These are phyloP conservation scores for Trametes cingulata DNA, from an alignment of 768 basidiomycete genomes.

Conservation along the genomic window DNA sequence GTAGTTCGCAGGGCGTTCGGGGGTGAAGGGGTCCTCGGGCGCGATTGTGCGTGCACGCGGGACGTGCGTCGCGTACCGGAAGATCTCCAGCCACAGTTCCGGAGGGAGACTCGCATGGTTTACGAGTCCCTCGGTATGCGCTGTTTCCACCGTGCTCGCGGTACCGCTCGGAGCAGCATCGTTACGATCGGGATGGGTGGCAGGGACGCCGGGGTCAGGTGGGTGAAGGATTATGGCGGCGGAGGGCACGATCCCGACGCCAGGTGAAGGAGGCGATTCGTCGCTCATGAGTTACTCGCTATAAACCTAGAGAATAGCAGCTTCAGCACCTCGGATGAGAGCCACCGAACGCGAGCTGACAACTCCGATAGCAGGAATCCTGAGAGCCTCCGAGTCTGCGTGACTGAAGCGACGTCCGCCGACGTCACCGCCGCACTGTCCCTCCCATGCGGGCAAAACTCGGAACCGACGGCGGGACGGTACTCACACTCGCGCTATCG, in stretches of 20 bases:
- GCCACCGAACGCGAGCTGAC: neutral
- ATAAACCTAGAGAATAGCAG: neutral
- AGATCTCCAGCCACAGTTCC: conserved; percentile 58
- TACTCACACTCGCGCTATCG: neutral
- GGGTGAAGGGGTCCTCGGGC: conserved; percentile 48
- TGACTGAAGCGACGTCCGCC: neutral
- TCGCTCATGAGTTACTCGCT: conserved; percentile 6
- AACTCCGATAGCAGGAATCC: neutral
- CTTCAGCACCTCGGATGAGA: conserved; percentile 1
- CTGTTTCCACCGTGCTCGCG: neutral
- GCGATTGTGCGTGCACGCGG: conserved; percentile 44
- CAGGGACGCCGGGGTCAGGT: neutral
- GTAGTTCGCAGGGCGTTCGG: conserved; percentile 42
- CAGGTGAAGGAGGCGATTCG: neutral
- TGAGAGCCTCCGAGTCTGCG: neutral
- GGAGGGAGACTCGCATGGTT: conserved; percentile 31
- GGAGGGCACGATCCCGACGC: neutral
- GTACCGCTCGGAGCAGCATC: neutral
- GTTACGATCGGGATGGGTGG: neutral
- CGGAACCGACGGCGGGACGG: conserved; percentile 2
- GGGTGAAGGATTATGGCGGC: neutral
- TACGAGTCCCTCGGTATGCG: neutral
- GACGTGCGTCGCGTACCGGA: conserved; percentile 54
- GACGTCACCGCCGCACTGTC: neutral
- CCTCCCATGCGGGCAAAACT: neutral